Evolutionary conservation across 2,329 filamentous ascomycete species (phyloP).

Genomic region (Seiridium cupressi): DNA sequence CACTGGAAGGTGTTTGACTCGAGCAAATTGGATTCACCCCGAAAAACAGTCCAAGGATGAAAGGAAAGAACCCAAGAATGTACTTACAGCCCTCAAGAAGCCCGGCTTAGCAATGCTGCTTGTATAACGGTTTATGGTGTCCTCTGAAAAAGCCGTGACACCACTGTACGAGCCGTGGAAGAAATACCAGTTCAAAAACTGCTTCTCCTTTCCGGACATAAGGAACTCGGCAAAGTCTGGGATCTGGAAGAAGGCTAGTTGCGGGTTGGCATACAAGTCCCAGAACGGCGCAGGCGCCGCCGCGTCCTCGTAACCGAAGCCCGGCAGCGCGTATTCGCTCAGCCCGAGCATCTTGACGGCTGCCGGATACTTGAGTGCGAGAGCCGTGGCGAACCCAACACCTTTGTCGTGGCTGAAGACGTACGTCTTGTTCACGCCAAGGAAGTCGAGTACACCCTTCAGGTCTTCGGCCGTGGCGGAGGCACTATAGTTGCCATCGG

Average conservation of each 20-base stretch:
- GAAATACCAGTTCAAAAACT: slow-evolving; percentile 45
- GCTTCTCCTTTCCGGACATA: slow-evolving; percentile 37
- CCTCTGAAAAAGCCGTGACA: slow-evolving; percentile 31
- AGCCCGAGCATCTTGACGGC: slow-evolving; percentile 33
- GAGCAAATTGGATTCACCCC: not conserved
- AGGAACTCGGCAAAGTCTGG: slow-evolving; percentile 45
- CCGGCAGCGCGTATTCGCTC: slow-evolving; percentile 39
- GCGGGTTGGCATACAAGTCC: slow-evolving; percentile 39
- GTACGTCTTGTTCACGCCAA: slow-evolving; percentile 38
- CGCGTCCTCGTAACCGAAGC: slow-evolving; percentile 35
- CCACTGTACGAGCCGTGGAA: slow-evolving; percentile 42
- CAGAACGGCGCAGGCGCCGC: slow-evolving; percentile 29
- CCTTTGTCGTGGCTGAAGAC: slow-evolving; percentile 46
- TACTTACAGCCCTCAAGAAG: slow-evolving; percentile 34
- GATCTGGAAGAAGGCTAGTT: slow-evolving; percentile 43
- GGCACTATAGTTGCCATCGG: slow-evolving; percentile 37
- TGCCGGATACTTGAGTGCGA: slow-evolving; percentile 34
- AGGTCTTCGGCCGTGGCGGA: slow-evolving; percentile 36
- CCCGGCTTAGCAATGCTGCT: slow-evolving; percentile 40
- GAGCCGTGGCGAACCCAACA: slow-evolving; percentile 36
- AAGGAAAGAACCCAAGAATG: slow-evolving; percentile 13
- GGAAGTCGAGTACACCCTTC: slow-evolving; percentile 37
- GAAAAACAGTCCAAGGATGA: not conserved
- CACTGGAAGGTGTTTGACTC: not conserved
- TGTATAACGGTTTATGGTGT: slow-evolving; percentile 36